phyloP scores from a whole-genome alignment of 345 rosid genomes.

The Rhodomyrtus tomentosa region DNA sequence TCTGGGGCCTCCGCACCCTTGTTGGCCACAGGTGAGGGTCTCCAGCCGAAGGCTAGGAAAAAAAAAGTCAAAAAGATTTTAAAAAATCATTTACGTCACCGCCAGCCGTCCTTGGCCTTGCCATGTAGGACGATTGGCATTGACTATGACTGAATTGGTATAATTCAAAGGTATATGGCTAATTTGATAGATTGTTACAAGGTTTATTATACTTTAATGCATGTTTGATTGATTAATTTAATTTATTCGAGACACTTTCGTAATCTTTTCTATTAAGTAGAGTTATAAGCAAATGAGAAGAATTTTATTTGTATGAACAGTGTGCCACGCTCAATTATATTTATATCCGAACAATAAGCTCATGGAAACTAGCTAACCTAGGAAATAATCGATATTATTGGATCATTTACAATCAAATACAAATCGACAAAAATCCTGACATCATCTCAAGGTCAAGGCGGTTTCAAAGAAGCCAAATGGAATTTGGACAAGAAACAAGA shows the following conservation, averaged over 20 bases:
- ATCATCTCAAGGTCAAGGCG: neutral
- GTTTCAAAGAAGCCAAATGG: neutral
- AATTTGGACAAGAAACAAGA: too few relatives aligned
- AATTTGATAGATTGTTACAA: too few relatives aligned
- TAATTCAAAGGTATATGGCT: too few relatives aligned
- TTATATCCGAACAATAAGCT: neutral
- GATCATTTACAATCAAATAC: neutral
- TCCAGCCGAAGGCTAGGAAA: too few relatives aligned
- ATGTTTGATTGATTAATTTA: neutral
- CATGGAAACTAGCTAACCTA: neutral
- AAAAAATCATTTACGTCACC: too few relatives aligned
- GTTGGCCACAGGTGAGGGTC: too few relatives aligned
- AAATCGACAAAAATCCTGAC: neutral
- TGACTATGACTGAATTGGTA: too few relatives aligned
- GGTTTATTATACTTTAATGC: neutral
- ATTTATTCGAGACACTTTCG: neutral
- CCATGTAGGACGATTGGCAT: too few relatives aligned
- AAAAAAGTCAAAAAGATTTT: too few relatives aligned
- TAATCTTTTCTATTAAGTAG: neutral
- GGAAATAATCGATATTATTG: neutral
- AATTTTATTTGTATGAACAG: neutral
- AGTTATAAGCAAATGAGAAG: neutral
- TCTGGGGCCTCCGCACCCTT: too few relatives aligned
- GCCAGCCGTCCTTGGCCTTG: too few relatives aligned
- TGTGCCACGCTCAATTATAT: neutral